Evolutionary conservation across 192 early-diverging fungal species (phyloP).

Genomic region (Coemansia sp.): DNA sequence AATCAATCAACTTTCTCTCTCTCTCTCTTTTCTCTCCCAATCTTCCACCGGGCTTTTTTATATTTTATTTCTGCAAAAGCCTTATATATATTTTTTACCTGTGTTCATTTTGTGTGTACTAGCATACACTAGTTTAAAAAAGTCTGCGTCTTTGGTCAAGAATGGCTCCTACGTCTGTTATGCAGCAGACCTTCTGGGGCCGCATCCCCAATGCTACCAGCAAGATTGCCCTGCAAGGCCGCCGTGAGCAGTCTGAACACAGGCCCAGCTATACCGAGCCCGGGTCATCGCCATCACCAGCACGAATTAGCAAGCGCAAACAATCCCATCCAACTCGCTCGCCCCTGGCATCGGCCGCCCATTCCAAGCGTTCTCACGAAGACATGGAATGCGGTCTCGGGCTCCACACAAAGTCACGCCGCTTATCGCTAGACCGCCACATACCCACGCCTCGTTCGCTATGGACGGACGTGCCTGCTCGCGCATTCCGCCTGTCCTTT

Average conservation of each 20-base stretch:
- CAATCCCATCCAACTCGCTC: conserved; percentile 49
- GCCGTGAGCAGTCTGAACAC: conserved; percentile 9
- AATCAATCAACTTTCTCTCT: conserved; percentile 5
- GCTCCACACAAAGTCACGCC: conserved; percentile 20
- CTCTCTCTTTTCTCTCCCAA: background rate
- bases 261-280: conserved; percentile 3
- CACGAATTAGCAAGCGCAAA: conserved; percentile 52
- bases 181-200: conserved; percentile 51
- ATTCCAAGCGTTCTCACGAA: background rate
- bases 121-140: too few relatives aligned
- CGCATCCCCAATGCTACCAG: conserved; percentile 49
- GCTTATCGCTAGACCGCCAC: conserved; percentile 31
- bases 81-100: conserved; percentile 5
- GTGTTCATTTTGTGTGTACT: background rate
- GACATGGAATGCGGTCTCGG: background rate
- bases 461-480: conserved; percentile 17
- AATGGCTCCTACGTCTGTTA: conserved; percentile 26
- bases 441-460: conserved; percentile 6
- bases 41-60: conserved; percentile 3
- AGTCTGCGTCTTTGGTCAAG: background rate
- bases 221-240: conserved; percentile 32
- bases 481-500: conserved; percentile 51
- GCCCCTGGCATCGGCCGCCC: conserved; percentile 14
- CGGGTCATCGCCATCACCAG: background rate
- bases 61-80: background rate